A percentile compares a stretch with the other conserved stretches of the same genome.
phyloP scores from a whole-genome alignment of 2,329 filamentous ascomycete genomes.

The Colletotrichum salicis region DNA sequence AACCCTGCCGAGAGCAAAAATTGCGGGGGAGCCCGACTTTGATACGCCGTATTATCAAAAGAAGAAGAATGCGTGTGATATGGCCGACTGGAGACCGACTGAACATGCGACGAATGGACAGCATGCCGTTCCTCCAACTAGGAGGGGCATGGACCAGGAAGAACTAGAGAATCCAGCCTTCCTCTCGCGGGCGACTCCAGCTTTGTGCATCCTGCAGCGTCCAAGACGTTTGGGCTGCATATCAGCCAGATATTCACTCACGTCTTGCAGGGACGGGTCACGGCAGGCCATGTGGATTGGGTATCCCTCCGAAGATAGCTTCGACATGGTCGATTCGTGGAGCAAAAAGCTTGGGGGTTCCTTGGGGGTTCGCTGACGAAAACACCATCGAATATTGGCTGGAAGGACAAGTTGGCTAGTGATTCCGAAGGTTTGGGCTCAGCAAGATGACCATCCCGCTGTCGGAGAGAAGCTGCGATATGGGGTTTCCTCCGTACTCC shows the following conservation, averaged over 20 bases:
- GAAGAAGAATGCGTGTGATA: constrained; percentile 31
- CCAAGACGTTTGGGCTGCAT: constrained; percentile 33
- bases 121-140: constrained; percentile 4
- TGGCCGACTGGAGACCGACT: constrained; percentile 28
- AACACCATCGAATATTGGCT: constrained; percentile 26
- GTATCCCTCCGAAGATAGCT: constrained; percentile 20
- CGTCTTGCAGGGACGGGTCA: constrained; percentile 19
- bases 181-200: constrained; percentile 6
- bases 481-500: constrained; percentile 23
- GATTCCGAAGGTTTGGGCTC: constrained; percentile 30
- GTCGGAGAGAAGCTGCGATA: constrained; percentile 23
- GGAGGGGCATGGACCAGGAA: neutral
- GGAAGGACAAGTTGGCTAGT: constrained; percentile 27
- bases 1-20: constrained; percentile 22
- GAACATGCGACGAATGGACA: constrained; percentile 8
- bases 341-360: constrained; percentile 21
- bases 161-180: neutral
- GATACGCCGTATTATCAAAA: constrained; percentile 20
- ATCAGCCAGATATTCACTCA: constrained; percentile 32
- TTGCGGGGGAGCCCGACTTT: constrained; percentile 23
- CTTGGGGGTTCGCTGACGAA: constrained; percentile 28
- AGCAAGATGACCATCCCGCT: constrained; percentile 24
- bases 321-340: constrained; percentile 28
- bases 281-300: constrained; percentile 27
- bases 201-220: constrained; percentile 29